Conservation (phyloP, 2,329 filamentous ascomycete species). For the Colletotrichum karsti region DNA sequence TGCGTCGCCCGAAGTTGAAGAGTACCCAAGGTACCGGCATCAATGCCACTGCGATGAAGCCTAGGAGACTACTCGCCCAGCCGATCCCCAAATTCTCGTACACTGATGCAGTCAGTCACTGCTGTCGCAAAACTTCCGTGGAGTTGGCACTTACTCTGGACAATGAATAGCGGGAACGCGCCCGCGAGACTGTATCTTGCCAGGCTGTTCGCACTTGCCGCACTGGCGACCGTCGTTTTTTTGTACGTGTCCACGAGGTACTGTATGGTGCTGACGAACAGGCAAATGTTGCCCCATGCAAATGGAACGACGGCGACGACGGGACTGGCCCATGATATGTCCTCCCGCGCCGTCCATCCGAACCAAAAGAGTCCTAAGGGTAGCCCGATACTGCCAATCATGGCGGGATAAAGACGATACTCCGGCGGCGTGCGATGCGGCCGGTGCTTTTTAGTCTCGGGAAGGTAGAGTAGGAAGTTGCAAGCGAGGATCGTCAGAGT, state of each 20-base stretch:
- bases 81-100: constrained; percentile 51
- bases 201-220: constrained; percentile 67
- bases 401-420: constrained; percentile 66
- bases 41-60: constrained; percentile 55
- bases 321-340: constrained; percentile 59
- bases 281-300: constrained; percentile 66
- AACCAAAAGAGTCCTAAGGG: constrained; percentile 71
- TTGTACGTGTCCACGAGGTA: constrained; percentile 67
- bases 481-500: constrained; percentile 49
- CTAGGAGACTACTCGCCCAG: constrained; percentile 57
- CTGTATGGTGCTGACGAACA: constrained; percentile 62
- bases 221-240: constrained; percentile 63
- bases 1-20: constrained; percentile 54
- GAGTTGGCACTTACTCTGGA: constrained; percentile 55
- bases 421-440: constrained; percentile 56
- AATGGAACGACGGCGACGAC: constrained; percentile 63
- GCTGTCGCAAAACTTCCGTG: neutral
- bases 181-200: constrained; percentile 63
- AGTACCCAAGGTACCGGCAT: constrained; percentile 62
- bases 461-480: constrained; percentile 51
- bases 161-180: constrained; percentile 68
- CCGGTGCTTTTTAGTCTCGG: constrained; percentile 40
- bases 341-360: constrained; percentile 60
- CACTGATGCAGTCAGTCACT: constrained; percentile 38
- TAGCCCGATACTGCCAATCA: constrained; percentile 59